Evolutionary conservation across 2,329 filamentous ascomycete species (phyloP), one percentile per base, ranked within the genome.

Genomic region (Ascomycota sp.): DNA sequence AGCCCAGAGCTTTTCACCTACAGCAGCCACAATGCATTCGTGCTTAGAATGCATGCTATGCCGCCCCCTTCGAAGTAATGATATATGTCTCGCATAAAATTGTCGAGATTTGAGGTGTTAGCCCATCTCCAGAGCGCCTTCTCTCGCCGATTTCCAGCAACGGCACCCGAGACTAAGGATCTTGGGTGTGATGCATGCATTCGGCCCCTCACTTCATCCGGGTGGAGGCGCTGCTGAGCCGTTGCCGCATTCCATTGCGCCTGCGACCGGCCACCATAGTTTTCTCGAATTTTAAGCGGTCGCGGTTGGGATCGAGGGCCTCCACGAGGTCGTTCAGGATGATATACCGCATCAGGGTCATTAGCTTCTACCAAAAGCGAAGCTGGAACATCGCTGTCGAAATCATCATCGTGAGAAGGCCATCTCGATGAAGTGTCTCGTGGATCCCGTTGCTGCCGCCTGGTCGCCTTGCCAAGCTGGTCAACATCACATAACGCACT

Each of bases 91-190:
- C 70, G 67, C 45, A 93, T 71, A 47, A 93, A 94, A 42, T 72
- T 75, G 51, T 94, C 85, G 31, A 94, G 59, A 44, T 92, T 89
- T 23, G 79, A 71, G 33, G 89, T 80, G 44, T 93, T 93, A 32
- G 80, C 80, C 79, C 85, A 94, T 52, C 80, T 69, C 75, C 82
- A 94, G 58, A 92, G 69, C 4, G 85, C 83, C 49, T 75, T 77
- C 45, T 86, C 77, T 49, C 72, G 45, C 4, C 56, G 54, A 30
- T 46, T 52, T 8, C 50, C 52, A 1, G 46, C 37, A 13, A 50
- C 33, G 11, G 42, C 32, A 27, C 41, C 36, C 43, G 43, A 34
- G 40, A 40, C 23, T 24, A 50, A n/a, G 17, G 48, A 37, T 37
- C 46, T 38, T 30, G 44, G 40, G n/a, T 47, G 38, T 20, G 39